Evolutionary conservation across 2,329 filamentous ascomycete genomes (phyloP), one percentile per base, ranked within the genome.

Genomic region (Beauveria brongniartii): DNA sequence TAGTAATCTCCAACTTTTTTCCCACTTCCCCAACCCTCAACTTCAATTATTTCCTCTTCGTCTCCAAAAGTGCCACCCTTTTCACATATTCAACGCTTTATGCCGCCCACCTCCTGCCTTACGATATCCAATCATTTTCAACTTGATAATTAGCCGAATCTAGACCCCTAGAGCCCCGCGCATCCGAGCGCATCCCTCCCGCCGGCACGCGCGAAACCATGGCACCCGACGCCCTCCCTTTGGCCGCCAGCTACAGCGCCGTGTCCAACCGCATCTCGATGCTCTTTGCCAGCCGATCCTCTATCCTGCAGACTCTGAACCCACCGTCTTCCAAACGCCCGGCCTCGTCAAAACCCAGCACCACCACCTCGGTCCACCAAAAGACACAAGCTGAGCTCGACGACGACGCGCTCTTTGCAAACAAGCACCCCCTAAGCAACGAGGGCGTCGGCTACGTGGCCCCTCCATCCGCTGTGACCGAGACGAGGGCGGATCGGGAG

Each of bases 231-330:
- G 65, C 67, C 56, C 71, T 74, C 53, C 75, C 76, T 53, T 67
- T 73, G 53, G 73, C 74, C 26, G 65, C 72, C 60, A 69, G 77
- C 67, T 70, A 69, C 68, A 71, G 71, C 64, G 68, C 73, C 60
- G 65, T 77, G 54, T 69, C 74, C 63, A 80, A 80, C 72, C 71
- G 71, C 62, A 74, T 79, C 61, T 72, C 74, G 61, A 70, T 79
- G 57, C 69, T 73, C 65, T 64, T 75, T 44, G 65, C 75, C 57
- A 69, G 71, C 10, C 72, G 72, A 61, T 66, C 71, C 5, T 68
- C 69, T 30, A 66, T 77, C 60, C 69, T 75, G 22, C 66, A 69
- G 22, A 68, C 67, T 41, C 67, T 70, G 54, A 64, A 64, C 55
- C 64, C 34, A 37, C 34, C 34, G 34, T 37, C 65, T 18, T 57